Evolutionary conservation across 2,329 filamentous ascomycete genomes (phyloP), one percentile per base, ranked within the genome.

Genomic region (Claviceps humidiphila): DNA sequence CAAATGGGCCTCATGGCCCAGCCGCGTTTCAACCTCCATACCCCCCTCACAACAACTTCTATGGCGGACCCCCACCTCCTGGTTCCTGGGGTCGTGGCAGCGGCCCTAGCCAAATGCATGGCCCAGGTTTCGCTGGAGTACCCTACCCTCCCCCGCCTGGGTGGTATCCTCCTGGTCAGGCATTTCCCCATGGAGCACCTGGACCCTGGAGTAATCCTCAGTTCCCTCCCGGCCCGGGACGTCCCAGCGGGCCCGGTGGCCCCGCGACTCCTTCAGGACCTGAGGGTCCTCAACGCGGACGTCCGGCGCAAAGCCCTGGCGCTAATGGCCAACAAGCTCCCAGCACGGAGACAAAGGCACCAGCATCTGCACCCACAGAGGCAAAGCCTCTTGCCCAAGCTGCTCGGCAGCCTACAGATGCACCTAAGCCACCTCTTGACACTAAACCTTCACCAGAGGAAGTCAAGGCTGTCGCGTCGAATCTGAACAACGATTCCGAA

Each of bases 91-190:
- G 76, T 56, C 74, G 76, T 57, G 78, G 74, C 9, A 62, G 61
- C 51, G 74, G 65, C 37, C 72, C 73, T 51, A 78, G 75, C 26
- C 84, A 84, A 57, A 80, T 79, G 17, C 74, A 75, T 30, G 74
- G 63, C 7, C 71, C 72, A 53, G 76, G 73, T 26, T 89, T 84
- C 60, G 81, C 81, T 58, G 82, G 82, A 58, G 84, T 89, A 77
- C 84, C 85, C 1, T 94, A 89, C 65, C 86, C 85, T 57, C 84
- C 82, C 16, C 86, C 82, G 47, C 80, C 81, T 24, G 85, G 84
- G 52, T 94, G 88, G 86, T 91, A 83, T 64, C 85, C 85, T 58
- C 81, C 82, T 8, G 84, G 84, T 6, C 86, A 87, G 67, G 84
- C 82, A 26, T 93, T 89, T 59, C 84, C 82, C 20, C 47, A 63